Conservation (phyloP, 495 filamentous ascomycete species). For the Penicillium steckii region DNA sequence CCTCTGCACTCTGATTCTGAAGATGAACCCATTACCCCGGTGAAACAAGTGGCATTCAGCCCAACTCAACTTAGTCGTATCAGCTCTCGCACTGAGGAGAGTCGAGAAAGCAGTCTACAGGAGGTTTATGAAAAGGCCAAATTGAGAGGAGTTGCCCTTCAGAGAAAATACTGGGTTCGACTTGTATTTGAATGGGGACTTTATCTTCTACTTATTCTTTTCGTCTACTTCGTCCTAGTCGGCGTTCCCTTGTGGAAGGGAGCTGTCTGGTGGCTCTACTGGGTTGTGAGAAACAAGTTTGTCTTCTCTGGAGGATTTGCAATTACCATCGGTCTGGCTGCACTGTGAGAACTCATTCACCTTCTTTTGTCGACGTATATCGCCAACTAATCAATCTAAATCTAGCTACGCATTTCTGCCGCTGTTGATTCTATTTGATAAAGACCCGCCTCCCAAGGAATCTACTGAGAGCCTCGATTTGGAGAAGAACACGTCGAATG, state of each 20-base stretch:
- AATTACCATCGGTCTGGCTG: constrained; percentile 34
- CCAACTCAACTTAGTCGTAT: constrained; percentile 2
- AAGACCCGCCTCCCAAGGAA: constrained; percentile 20
- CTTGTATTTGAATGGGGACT: constrained; percentile 34
- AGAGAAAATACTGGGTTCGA: constrained; percentile 35
- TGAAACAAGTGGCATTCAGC: constrained; percentile 11
- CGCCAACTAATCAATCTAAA: background rate
- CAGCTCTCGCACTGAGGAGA: constrained; percentile 7
- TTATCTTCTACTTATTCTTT: constrained; percentile 29
- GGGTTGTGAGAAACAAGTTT: constrained; percentile 34
- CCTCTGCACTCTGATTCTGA: constrained; percentile 6
- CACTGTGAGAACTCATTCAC: constrained; percentile 22
- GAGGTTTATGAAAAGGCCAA: constrained; percentile 28
- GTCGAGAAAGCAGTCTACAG: constrained; percentile 13
- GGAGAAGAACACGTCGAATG: constrained; percentile 17
- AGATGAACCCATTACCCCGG: constrained; percentile 18
- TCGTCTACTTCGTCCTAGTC: constrained; percentile 41
- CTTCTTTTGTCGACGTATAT: background rate
- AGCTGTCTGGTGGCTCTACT: constrained; percentile 41
- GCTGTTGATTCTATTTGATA: constrained; percentile 38
- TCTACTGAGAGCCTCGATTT: constrained; percentile 1
- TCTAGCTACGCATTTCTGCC: constrained; percentile 39
- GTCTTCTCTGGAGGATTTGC: constrained; percentile 35
- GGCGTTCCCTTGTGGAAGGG: constrained; percentile 44
- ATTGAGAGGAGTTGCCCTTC: constrained; percentile 24